These are phyloP conservation scores for Picochlorum sp. DNA, from an alignment of 139 green algal species.

Conservation along the genomic window DNA sequence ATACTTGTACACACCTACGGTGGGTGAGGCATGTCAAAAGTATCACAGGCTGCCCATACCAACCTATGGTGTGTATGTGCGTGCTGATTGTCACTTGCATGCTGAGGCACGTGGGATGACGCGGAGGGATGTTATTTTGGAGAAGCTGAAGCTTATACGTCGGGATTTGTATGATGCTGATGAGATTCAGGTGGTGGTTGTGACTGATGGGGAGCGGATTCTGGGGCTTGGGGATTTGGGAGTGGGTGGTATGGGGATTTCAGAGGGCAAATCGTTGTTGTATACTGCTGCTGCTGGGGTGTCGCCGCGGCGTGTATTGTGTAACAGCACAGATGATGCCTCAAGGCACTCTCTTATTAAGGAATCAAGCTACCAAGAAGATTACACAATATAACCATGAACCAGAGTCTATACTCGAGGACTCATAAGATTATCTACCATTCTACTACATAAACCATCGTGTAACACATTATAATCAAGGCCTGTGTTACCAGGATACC, in stretches of 20 bases:
- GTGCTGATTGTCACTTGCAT: slow-evolving; percentile 1
- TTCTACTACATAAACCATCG: too few species aligned
- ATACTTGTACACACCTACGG: slow-evolving; percentile 87
- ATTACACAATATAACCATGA: too few species aligned
- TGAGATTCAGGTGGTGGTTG: slow-evolving; percentile 40
- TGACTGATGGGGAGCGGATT: slow-evolving; percentile 61
- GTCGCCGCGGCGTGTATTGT: slow-evolving; percentile 33
- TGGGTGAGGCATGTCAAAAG: slow-evolving; percentile 85
- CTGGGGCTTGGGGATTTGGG: slow-evolving; percentile 57
- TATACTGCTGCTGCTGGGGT: slow-evolving; percentile 47
- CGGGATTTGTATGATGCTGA: slow-evolving; percentile 19
- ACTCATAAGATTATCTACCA: too few species aligned
- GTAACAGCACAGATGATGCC: background rate
- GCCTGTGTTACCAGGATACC: too few species aligned
- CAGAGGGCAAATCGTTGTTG: slow-evolving; percentile 31
- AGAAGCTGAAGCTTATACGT: slow-evolving; percentile 17
- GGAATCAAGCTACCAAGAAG: too few species aligned
- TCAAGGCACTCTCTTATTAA: too few species aligned
- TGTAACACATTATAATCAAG: too few species aligned
- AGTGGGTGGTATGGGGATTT: slow-evolving; percentile 38
- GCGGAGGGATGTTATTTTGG: slow-evolving; percentile 20
- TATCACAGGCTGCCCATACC: slow-evolving; percentile 42
- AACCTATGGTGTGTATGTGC: slow-evolving; percentile 33
- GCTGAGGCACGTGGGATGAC: too few species aligned
- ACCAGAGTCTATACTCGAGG: too few species aligned